Evolutionary conservation across 306 rosid genomes (phyloP), one percentile per base, ranked within the genome.

Genomic region (Lathyrus sativus): DNA sequence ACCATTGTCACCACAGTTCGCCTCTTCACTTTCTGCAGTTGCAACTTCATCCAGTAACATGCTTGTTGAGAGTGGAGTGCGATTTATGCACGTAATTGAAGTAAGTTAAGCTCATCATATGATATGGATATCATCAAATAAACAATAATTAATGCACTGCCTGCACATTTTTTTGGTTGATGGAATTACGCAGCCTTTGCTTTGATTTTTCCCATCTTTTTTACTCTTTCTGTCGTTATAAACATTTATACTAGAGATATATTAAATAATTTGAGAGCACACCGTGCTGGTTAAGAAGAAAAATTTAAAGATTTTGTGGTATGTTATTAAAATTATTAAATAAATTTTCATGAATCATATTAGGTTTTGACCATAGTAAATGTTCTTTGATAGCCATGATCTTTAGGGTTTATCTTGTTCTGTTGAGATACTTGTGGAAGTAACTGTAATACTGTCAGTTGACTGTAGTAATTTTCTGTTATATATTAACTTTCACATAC

Each of bases 1-100:
- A 77, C 62, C 78, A 2, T 78, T 85, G 71, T 85, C 92, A 55
- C 89, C 97, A 62, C 81, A 69, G 70, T 87, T 79, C 71, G 88
- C 82, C 17, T 82, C 92, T 72, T 82, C 90, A 11, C 83, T 93
- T 74, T 87, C 97, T 81, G 82, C 86, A 12, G 87, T 88, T 75
- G 82, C 77, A 46, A 63, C 81, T 31, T 79, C 97, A 48, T 82
- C 91, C 37, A 87, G 73, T 71, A 75, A 77, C 72, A 53, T 88
- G 81, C 84, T 88, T 66, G 86, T 84, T 62, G 88, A 87, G 41
- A 87, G 92, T 80, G 96, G 97, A 74, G 85, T 83, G 75, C 84
- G 90, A 70, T 93, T 93, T 78, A 87, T 88, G 96, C 82, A 56
- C 80, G 67, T 83, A 73, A 84, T 82, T 70, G 92, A 84, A 74